Percentiles rank a stretch among this genome's conserved stretches.
phyloP scores from a whole-genome alignment of 495 filamentous ascomycete species.

The Tuber aestivum region DNA sequence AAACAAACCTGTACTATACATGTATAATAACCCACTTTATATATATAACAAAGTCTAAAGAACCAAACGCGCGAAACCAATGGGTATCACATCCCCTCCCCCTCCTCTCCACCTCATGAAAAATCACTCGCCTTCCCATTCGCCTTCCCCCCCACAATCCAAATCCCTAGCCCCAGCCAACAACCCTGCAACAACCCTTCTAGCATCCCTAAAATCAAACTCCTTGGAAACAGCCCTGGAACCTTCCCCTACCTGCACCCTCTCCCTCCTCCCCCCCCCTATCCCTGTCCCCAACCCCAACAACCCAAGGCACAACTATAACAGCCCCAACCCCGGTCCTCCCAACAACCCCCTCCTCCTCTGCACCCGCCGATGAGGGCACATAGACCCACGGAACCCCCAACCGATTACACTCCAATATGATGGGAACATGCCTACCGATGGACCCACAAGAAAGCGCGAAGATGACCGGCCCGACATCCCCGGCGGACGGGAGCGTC shows the following conservation, averaged over 20 bases:
- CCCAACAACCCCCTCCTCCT: background rate
- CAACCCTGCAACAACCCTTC: background rate
- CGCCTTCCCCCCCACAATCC: background rate
- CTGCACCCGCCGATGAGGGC: background rate
- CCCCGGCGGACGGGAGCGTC: background rate
- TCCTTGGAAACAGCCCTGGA: background rate
- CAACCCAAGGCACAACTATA: background rate
- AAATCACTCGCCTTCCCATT: background rate
- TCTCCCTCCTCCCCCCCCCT: background rate
- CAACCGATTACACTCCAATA: background rate
- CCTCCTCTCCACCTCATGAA: background rate
- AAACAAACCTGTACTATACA: background rate
- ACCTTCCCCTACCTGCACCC: background rate
- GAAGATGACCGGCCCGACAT: background rate
- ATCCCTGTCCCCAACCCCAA: background rate
- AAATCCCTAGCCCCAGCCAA: background rate
- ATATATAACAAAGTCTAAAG: background rate
- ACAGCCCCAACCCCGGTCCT: background rate
- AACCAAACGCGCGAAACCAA: background rate
- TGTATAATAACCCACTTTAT: background rate
- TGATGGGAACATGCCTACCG: background rate
- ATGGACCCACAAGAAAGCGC: background rate
- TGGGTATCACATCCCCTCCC: background rate
- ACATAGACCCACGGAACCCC: background rate
- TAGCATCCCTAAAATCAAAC: constrained; percentile 1